Conservation (phyloP, 202 grass and related monocot species). For the Setaria viridis region DNA sequence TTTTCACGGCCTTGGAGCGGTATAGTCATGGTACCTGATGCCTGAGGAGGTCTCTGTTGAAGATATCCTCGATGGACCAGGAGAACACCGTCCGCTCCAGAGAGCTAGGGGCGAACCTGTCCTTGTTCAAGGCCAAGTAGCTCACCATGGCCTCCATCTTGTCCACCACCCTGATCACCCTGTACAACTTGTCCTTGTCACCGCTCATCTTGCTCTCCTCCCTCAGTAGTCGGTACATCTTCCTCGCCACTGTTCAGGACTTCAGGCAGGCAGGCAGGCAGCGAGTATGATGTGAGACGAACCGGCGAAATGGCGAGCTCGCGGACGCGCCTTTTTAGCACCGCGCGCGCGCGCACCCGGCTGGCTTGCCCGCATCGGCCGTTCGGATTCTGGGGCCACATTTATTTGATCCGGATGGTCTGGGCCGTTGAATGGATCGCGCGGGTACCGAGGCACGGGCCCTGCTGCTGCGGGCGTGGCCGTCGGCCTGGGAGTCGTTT, state of each 20-base stretch:
- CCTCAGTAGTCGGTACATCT: not conserved
- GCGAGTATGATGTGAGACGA: not conserved
- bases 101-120: slow-evolving; percentile 22
- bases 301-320: not conserved
- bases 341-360: not conserved
- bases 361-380: not conserved
- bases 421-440: not conserved
- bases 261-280: too few relatives aligned
- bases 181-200: not conserved
- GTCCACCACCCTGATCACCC: not conserved
- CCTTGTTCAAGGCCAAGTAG: slow-evolving; percentile 22
- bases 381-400: not conserved
- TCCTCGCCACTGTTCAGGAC: not conserved
- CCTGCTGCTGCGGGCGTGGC: too few relatives aligned
- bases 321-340: not conserved
- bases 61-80: slow-evolving; percentile 45
- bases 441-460: not conserved
- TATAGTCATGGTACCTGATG: not conserved
- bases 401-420: not conserved
- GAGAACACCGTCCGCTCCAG: slow-evolving; percentile 44
- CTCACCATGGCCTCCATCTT: not conserved
- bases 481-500: too few relatives aligned
- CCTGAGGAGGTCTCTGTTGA: slow-evolving; percentile 45
- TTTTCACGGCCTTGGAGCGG: not conserved
- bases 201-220: not conserved